These are phyloP conservation scores for Phialemoniopsis sp. DNA, from an alignment of 2,329 filamentous ascomycete species.

Conservation along the genomic window DNA sequence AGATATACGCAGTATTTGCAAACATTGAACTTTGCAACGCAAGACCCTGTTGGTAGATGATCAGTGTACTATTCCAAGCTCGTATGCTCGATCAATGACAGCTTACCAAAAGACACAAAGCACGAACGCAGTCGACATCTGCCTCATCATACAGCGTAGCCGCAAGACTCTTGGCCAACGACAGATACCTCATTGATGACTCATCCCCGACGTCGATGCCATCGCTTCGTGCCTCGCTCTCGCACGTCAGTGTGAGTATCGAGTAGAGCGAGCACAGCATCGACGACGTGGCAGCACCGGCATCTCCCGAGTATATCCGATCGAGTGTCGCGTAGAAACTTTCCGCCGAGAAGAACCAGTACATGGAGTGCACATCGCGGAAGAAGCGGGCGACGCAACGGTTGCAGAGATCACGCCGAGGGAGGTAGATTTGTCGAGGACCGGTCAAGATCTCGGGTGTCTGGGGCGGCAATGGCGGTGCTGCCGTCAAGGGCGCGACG, in stretches of 20 bases:
- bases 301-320: constrained; percentile 17
- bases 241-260: constrained; percentile 18
- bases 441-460: constrained; percentile 7
- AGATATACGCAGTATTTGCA: constrained; percentile 18
- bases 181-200: constrained; percentile 13
- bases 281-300: constrained; percentile 13
- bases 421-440: constrained; percentile 14
- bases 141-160: constrained; percentile 17
- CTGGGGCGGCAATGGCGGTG: constrained; percentile 11
- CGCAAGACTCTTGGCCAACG: constrained; percentile 16
- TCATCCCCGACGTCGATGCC: neutral
- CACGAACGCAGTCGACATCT: constrained; percentile 18
- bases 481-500: constrained; percentile 10
- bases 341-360: constrained; percentile 20
- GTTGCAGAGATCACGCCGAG: constrained; percentile 18
- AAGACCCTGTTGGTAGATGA: constrained; percentile 7
- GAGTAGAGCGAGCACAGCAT: constrained; percentile 19
- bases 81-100: too few species aligned
- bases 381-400: constrained; percentile 20
- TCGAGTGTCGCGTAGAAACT: constrained; percentile 17
- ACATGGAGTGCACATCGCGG: constrained; percentile 18
- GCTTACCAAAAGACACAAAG: constrained; percentile 16
- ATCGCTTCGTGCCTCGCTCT: constrained; percentile 15
- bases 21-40: constrained; percentile 16
- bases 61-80: neutral